Conservation (phyloP, 192 early-diverging fungal genomes). For the Backusella parvicylindrica region DNA sequence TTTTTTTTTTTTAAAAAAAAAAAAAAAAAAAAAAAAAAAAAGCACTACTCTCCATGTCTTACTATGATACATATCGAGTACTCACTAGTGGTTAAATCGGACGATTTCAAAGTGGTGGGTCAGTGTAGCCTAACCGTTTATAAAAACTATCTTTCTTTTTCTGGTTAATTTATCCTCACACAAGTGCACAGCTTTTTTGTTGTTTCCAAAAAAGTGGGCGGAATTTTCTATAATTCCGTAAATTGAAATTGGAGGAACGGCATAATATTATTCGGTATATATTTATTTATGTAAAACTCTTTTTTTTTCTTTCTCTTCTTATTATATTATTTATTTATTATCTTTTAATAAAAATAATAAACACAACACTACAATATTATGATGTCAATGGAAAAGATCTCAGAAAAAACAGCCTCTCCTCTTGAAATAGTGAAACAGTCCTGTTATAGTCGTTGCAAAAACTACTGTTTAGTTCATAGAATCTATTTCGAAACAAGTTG, state of each 20-base stretch:
- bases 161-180: neutral
- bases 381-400: neutral
- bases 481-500: conserved; percentile 24
- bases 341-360: neutral
- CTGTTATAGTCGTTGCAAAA: conserved; percentile 7
- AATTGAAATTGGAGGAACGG: neutral
- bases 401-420: neutral
- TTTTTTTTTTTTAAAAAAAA: too few species aligned
- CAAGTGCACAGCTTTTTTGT: neutral
- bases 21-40: too few species aligned
- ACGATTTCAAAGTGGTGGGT: too few species aligned
- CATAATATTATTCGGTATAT: neutral
- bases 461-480: conserved; percentile 27
- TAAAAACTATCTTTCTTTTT: neutral
- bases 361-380: neutral
- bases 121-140: too few species aligned
- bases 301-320: neutral
- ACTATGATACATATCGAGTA: too few species aligned
- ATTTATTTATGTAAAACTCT: neutral
- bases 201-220: neutral
- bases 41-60: too few species aligned
- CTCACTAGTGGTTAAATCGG: too few species aligned
- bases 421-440: neutral
- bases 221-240: neutral
- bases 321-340: neutral